Percentiles rank a stretch among this genome's conserved stretches.
Conservation (phyloP, 164 flowering plant genomes). For the Liquidambar formosana region DNA sequence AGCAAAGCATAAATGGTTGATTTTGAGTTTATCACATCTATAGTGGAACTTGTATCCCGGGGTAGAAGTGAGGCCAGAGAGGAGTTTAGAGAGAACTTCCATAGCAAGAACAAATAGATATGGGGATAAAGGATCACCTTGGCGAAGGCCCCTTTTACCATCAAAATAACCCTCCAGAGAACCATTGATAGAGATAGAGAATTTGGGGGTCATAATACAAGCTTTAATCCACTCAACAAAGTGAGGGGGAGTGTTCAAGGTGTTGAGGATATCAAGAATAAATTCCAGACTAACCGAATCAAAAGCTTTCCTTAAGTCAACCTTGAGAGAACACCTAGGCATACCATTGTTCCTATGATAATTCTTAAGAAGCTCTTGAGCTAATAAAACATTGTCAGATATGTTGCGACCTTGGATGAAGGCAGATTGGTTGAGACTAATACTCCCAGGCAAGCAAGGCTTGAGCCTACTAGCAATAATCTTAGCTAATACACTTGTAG, state of each 20-base stretch:
- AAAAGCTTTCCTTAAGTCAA: not conserved
- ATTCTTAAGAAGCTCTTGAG: not conserved
- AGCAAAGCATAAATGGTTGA: not conserved
- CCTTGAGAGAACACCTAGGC: constrained; percentile 1
- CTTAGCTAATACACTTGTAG: not conserved
- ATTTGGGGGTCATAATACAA: not conserved
- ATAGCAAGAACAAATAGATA: constrained; percentile 3
- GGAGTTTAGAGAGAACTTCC: not conserved
- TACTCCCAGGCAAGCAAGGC: not conserved
- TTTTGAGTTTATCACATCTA: not conserved
- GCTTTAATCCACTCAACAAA: not conserved
- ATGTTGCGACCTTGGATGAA: not conserved
- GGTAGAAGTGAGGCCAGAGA: not conserved
- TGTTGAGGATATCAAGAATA: not conserved
- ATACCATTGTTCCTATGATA: not conserved
- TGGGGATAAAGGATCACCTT: constrained; percentile 16
- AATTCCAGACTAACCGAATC: not conserved
- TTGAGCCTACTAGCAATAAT: constrained; percentile 5
- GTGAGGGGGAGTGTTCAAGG: not conserved
- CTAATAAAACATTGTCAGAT: not conserved
- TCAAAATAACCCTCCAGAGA: not conserved
- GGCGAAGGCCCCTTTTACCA: constrained; percentile 7
- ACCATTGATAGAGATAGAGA: not conserved
- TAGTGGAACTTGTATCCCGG: not conserved
- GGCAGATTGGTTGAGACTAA: not conserved